Conservation (phyloP, 768 basidiomycete species). For the Agrocybe pediades region DNA sequence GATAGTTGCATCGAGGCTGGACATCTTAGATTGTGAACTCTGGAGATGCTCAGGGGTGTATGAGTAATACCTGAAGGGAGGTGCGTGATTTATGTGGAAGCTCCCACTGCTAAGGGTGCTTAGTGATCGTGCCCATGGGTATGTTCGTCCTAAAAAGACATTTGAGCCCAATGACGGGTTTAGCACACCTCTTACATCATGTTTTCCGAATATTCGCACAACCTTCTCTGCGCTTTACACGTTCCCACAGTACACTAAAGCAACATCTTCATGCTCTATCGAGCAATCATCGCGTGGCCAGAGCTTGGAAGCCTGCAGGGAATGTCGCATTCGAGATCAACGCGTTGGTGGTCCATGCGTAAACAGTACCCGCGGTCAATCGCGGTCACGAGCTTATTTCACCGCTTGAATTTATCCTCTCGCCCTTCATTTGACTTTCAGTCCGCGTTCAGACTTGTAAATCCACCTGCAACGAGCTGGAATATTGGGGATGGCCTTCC, state of each 20-base stretch:
- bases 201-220: neutral
- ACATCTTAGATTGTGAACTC: slow-evolving; percentile 20
- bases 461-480: slow-evolving; percentile 44
- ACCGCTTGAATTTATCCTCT: slow-evolving; percentile 6
- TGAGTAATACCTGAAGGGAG: neutral
- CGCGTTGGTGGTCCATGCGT: neutral
- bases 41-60: neutral
- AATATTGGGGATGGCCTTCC: slow-evolving; percentile 39
- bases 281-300: no score
- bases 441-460: slow-evolving; percentile 33
- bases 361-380: slow-evolving; percentile 2
- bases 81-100: neutral
- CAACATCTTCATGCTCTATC: neutral
- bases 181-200: slow-evolving; percentile 10
- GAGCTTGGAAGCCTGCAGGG: no score
- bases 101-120: neutral
- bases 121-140: slow-evolving; percentile 4
- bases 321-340: neutral
- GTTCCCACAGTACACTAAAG: neutral
- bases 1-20: slow-evolving; percentile 25
- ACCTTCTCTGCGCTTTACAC: no score
- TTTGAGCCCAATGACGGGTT: slow-evolving; percentile 5
- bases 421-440: slow-evolving; percentile 24
- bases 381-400: slow-evolving; percentile 13
- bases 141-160: slow-evolving; percentile 3